Conservation (phyloP, 1,284 basidiomycete species). For the Fomes fomentarius region DNA sequence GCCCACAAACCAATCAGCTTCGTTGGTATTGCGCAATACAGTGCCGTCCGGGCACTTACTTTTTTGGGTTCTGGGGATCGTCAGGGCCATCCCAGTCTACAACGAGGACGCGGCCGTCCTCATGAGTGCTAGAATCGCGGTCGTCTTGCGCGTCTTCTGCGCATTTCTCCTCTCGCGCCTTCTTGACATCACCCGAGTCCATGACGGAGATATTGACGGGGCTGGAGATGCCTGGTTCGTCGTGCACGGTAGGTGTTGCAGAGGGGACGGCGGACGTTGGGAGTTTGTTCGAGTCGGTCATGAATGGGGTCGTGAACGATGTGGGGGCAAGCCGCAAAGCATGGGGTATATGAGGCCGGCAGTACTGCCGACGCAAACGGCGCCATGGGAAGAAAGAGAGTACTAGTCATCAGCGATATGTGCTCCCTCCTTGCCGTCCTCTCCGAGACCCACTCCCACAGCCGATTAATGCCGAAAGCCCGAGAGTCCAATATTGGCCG, state of each 20-base stretch:
- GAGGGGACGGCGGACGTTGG: conserved; percentile 11
- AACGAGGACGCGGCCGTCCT: conserved; percentile 14
- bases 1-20: background rate
- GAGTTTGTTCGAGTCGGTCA: background rate
- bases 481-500: background rate
- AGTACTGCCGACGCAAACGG: conserved; percentile 9
- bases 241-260: conserved; percentile 17
- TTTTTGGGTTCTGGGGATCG: conserved; percentile 68
- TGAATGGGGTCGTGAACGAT: background rate
- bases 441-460: too few relatives aligned
- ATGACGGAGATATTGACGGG: conserved; percentile 7
- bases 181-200: background rate
- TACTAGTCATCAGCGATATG: conserved; percentile 12
- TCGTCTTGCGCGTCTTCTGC: background rate
- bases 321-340: background rate
- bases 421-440: too few relatives aligned
- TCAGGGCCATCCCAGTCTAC: conserved; percentile 68
- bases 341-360: conserved; percentile 7
- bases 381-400: conserved; percentile 6
- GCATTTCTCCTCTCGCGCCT: background rate
- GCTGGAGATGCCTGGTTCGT: conserved; percentile 13
- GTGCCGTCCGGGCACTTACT: too few relatives aligned
- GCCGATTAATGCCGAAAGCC: background rate
- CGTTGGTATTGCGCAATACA: background rate
- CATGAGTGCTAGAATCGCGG: background rate